Evolutionary conservation across 1,139 yeast species (phyloP).

Genomic region (Yamadazyma dendronema): DNA sequence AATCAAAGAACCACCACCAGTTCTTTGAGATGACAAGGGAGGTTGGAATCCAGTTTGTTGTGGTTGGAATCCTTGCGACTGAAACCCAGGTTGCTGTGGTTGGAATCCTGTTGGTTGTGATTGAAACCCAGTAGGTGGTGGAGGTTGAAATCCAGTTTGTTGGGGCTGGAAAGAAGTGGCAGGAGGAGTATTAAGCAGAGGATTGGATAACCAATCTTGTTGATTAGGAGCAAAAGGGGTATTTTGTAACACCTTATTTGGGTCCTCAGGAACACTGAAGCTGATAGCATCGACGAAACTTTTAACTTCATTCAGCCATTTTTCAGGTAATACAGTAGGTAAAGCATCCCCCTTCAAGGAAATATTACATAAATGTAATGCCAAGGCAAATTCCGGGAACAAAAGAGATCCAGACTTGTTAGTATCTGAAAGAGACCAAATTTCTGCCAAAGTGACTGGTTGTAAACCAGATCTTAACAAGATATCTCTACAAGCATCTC

Average conservation of each 20-base stretch:
- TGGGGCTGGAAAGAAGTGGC: constrained; percentile 22
- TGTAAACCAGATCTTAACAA: constrained; percentile 76
- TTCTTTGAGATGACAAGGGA: constrained; percentile 33
- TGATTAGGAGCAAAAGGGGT: constrained; percentile 44
- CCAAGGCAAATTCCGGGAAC: constrained; percentile 93
- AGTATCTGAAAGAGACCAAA: constrained; percentile 90
- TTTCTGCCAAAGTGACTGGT: constrained; percentile 76
- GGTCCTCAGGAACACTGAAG: constrained; percentile 69
- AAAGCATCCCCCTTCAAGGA: constrained; percentile 75
- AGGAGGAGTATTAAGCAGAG: constrained; percentile 6
- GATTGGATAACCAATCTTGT: constrained; percentile 26
- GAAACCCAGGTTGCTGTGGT: constrained; percentile 28
- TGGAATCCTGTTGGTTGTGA: constrained; percentile 34
- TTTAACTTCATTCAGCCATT: constrained; percentile 77
- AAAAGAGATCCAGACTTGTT: constrained; percentile 79
- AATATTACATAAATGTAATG: constrained; percentile 82
- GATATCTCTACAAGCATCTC: constrained; percentile 76
- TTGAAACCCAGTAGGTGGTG: constrained; percentile 36
- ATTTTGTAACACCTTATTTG: constrained; percentile 39
- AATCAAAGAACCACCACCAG: constrained; percentile 44
- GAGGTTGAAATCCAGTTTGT: constrained; percentile 22
- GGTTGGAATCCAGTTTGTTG: constrained; percentile 36
- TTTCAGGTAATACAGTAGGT: constrained; percentile 70
- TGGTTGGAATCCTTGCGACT: constrained; percentile 30
- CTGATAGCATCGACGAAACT: constrained; percentile 87